Evolutionary conservation across 345 rosid genomes (phyloP).

Genomic region (Eucalyptus cloeziana): DNA sequence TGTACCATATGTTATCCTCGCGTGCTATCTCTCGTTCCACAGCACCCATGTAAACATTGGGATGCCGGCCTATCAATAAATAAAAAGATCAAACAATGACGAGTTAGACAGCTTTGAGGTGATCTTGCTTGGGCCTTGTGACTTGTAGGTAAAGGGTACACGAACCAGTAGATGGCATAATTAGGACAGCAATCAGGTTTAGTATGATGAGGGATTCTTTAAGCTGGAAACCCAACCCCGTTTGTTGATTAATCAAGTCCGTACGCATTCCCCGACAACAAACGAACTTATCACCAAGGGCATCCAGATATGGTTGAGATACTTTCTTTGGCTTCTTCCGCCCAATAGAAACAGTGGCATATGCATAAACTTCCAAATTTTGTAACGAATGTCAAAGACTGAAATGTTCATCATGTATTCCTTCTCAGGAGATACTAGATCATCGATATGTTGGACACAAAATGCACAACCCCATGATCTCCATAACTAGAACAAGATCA

Average conservation of each 20-base stretch:
- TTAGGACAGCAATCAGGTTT: too few relatives aligned
- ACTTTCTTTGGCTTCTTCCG: slow-evolving; percentile 44
- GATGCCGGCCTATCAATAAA: too few relatives aligned
- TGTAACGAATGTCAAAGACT: neutral
- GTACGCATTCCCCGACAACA: slow-evolving; percentile 49
- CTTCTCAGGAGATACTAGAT: slow-evolving; percentile 56
- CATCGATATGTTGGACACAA: neutral
- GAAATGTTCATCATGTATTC: slow-evolving; percentile 7
- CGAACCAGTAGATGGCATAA: too few relatives aligned
- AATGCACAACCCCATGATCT: too few relatives aligned
- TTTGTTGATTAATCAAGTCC: neutral
- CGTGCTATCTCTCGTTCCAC: too few relatives aligned
- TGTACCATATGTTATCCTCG: too few relatives aligned
- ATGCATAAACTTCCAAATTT: neutral
- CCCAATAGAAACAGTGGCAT: slow-evolving; percentile 1
- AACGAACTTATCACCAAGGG: slow-evolving; percentile 54
- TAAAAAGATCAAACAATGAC: too few relatives aligned
- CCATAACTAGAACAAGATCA: too few relatives aligned
- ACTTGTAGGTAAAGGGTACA: too few relatives aligned
- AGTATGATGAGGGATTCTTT: neutral
- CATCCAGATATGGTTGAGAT: slow-evolving; percentile 49
- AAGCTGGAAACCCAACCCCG: neutral
- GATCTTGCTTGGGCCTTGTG: too few relatives aligned
- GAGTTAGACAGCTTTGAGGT: neutral
- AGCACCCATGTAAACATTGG: too few relatives aligned